Conservation (phyloP, 164 flowering plant species). For the Platanus orientalis region DNA sequence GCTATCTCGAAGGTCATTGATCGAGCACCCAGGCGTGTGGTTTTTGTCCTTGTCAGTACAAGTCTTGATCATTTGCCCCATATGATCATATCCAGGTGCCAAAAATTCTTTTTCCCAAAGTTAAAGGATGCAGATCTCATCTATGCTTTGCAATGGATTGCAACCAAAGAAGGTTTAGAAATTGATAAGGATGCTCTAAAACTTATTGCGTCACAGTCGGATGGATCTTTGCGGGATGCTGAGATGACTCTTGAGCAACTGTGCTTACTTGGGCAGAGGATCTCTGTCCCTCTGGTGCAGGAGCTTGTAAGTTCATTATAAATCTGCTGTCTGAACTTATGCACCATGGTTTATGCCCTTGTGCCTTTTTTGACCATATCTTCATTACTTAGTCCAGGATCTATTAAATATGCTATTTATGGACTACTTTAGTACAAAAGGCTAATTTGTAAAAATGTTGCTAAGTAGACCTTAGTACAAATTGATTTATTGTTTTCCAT, state of each 20-base stretch:
- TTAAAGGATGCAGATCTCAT: constrained; percentile 93
- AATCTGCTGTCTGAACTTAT: not conserved
- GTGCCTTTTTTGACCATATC: not conserved
- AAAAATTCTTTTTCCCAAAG: constrained; percentile 95
- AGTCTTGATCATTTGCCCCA: constrained; percentile 90
- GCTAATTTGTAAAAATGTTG: not conserved
- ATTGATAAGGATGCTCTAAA: constrained; percentile 88
- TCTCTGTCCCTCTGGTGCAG: constrained; percentile 81
- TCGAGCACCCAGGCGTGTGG: constrained; percentile 84
- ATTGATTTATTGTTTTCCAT: not conserved
- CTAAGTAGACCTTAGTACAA: not conserved
- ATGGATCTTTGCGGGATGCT: constrained; percentile 97
- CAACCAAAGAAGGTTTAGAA: constrained; percentile 76
- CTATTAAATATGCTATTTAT: not conserved
- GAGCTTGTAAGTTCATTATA: constrained; percentile 65
- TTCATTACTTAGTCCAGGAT: not conserved
- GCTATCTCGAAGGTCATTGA: constrained; percentile 89
- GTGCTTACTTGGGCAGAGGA: constrained; percentile 90
- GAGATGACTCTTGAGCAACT: constrained; percentile 98
- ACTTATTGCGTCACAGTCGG: constrained; percentile 90
- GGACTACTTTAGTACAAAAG: not conserved
- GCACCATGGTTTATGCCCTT: not conserved
- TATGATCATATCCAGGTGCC: constrained; percentile 88
- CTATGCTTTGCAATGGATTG: constrained; percentile 76
- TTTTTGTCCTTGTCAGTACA: constrained; percentile 79